phyloP scores from a whole-genome alignment of 2,329 filamentous ascomycete genomes.

The Diaporthe longicolla region DNA sequence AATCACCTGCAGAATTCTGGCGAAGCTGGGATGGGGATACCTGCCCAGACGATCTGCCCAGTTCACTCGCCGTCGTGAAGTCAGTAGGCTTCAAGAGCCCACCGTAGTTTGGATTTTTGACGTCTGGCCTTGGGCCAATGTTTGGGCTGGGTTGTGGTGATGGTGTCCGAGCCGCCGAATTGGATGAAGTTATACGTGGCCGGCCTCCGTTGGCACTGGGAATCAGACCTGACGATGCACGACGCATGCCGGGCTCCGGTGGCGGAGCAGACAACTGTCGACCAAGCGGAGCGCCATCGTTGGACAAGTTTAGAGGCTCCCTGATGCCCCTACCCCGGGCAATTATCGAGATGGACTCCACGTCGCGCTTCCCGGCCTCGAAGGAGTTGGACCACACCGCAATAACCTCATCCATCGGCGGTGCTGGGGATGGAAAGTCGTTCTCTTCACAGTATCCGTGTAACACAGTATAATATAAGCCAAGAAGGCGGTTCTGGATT shows the following conservation, averaged over 20 bases:
- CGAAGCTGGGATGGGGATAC: slow-evolving; percentile 40
- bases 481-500: slow-evolving; percentile 83
- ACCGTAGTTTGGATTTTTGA: slow-evolving; percentile 46
- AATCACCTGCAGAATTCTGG: slow-evolving; percentile 50
- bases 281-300: slow-evolving; percentile 50
- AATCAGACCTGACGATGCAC: slow-evolving; percentile 61
- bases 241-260: slow-evolving; percentile 54
- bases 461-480: slow-evolving; percentile 82
- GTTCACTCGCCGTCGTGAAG: slow-evolving; percentile 60
- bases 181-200: slow-evolving; percentile 56
- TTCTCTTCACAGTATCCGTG: slow-evolving; percentile 80
- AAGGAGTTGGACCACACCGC: slow-evolving; percentile 75
- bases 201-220: slow-evolving; percentile 47
- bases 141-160: slow-evolving; percentile 50
- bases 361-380: slow-evolving; percentile 73
- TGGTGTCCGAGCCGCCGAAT: slow-evolving; percentile 41
- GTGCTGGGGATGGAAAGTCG: slow-evolving; percentile 78
- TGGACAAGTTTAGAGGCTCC: slow-evolving; percentile 56
- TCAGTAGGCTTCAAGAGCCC: slow-evolving; percentile 59
- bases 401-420: slow-evolving; percentile 80
- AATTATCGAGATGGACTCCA: slow-evolving; percentile 76
- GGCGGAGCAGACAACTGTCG: slow-evolving; percentile 45
- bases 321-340: slow-evolving; percentile 77
- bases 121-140: slow-evolving; percentile 49
- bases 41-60: slow-evolving; percentile 52